phyloP scores from a whole-genome alignment of 768 basidiomycete species.

The Hygrocybe coccinea region DNA sequence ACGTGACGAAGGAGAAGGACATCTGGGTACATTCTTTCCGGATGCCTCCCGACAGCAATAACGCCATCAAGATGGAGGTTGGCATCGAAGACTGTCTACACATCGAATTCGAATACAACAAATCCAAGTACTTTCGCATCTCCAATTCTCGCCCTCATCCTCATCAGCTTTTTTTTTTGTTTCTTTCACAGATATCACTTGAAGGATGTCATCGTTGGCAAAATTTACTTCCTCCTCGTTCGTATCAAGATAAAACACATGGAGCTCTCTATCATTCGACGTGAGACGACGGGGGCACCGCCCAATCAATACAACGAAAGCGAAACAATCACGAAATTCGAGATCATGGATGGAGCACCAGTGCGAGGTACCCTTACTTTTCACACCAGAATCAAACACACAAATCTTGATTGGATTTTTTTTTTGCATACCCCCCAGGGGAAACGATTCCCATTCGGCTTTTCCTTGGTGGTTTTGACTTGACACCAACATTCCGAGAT shows the following conservation, averaged over 20 bases:
- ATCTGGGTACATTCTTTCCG: constrained; percentile 98
- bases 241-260: constrained; percentile 99
- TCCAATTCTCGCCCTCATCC: neutral
- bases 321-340: constrained; percentile 98
- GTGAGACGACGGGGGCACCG: constrained; percentile 93
- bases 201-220: constrained; percentile 98
- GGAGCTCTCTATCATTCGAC: constrained; percentile 96
- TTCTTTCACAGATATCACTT: constrained; percentile 80
- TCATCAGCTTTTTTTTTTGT: neutral
- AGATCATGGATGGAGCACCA: constrained; percentile 98
- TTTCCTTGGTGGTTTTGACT: constrained; percentile 96
- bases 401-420: neutral
- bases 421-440: constrained; percentile 41
- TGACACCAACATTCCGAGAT: constrained; percentile 97
- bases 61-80: constrained; percentile 99
- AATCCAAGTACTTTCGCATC: constrained; percentile 68
- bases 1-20: constrained; percentile 89
- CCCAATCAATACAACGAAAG: constrained; percentile 99
- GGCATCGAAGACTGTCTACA: constrained; percentile 99
- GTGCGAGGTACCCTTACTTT: constrained; percentile 64
- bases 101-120: constrained; percentile 99
- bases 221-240: constrained; percentile 97
- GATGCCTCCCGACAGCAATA: constrained; percentile 97
- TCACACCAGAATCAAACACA: neutral
- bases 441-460: constrained; percentile 98